phyloP scores from a whole-genome alignment of 305 asterid species.

The Fraxinus ornus region DNA sequence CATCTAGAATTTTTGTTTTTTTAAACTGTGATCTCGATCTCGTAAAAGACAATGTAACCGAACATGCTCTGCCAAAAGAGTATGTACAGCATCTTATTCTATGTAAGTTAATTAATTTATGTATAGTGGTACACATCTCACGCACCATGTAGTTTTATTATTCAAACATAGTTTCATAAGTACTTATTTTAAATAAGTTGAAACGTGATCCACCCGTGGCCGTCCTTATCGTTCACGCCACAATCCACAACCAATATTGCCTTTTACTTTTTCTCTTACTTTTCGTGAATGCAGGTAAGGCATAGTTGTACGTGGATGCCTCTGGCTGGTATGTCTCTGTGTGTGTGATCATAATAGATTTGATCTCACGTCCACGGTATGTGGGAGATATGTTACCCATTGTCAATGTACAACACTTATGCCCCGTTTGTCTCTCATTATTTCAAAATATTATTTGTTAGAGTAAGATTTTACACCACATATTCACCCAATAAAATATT shows the following conservation, averaged over 20 bases:
- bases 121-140: neutral
- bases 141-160: neutral
- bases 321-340: neutral
- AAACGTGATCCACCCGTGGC: neutral
- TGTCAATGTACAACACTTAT: too few relatives aligned
- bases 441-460: too few relatives aligned
- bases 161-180: neutral
- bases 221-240: neutral
- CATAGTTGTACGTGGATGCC: neutral
- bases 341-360: neutral
- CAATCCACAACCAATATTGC: neutral
- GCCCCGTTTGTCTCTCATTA: too few relatives aligned
- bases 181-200: neutral
- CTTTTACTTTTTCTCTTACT: neutral
- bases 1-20: too few relatives aligned
- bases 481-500: too few relatives aligned
- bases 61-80: neutral
- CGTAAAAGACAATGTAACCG: neutral
- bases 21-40: neutral
- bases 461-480: too few relatives aligned
- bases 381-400: too few relatives aligned
- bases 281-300: neutral
- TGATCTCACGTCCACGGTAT: too few relatives aligned
- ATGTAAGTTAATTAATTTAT: neutral
- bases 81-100: neutral